Evolutionary conservation across 2,329 filamentous ascomycete genomes (phyloP).

Genomic region (Fusarium falciforme): DNA sequence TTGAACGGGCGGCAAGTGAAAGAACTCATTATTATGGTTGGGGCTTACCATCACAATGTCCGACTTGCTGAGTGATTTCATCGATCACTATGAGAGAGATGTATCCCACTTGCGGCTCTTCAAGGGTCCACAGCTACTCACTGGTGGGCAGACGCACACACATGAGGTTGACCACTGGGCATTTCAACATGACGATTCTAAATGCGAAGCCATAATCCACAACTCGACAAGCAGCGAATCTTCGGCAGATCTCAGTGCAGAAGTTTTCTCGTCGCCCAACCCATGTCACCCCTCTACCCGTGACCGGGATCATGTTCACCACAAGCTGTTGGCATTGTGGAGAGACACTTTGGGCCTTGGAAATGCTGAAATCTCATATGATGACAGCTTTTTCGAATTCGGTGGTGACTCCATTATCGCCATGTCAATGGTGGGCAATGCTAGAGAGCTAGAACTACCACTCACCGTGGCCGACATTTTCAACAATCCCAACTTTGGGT

Average conservation of each 20-base stretch:
- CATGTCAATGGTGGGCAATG: slow-evolving; percentile 35
- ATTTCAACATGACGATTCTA: not conserved
- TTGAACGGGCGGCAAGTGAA: no score
- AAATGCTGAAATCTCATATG: slow-evolving; percentile 4
- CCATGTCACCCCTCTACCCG: slow-evolving; percentile 1
- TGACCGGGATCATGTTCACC: slow-evolving; percentile 7
- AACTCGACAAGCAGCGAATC: slow-evolving; percentile 17
- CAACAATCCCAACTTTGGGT: slow-evolving; percentile 28
- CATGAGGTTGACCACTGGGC: not conserved
- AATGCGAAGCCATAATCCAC: not conserved
- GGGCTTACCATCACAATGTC: slow-evolving; percentile 31
- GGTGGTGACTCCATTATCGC: slow-evolving; percentile 39
- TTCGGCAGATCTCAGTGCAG: slow-evolving; percentile 8
- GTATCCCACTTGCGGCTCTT: slow-evolving; percentile 29
- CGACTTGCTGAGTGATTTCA: slow-evolving; percentile 27
- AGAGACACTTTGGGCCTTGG: slow-evolving; percentile 15
- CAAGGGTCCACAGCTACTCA: no score
- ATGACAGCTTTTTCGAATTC: slow-evolving; percentile 31
- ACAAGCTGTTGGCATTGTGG: slow-evolving; percentile 26
- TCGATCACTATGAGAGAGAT: slow-evolving; percentile 27
- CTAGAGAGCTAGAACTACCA: slow-evolving; percentile 18
- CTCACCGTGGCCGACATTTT: slow-evolving; percentile 39
- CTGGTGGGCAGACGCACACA: not conserved
- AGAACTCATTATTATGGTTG: no score
- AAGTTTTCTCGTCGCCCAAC: slow-evolving; percentile 9